phyloP scores from a whole-genome alignment of 2,329 filamentous ascomycete genomes.

The Torrubiellomyces zombiae region DNA sequence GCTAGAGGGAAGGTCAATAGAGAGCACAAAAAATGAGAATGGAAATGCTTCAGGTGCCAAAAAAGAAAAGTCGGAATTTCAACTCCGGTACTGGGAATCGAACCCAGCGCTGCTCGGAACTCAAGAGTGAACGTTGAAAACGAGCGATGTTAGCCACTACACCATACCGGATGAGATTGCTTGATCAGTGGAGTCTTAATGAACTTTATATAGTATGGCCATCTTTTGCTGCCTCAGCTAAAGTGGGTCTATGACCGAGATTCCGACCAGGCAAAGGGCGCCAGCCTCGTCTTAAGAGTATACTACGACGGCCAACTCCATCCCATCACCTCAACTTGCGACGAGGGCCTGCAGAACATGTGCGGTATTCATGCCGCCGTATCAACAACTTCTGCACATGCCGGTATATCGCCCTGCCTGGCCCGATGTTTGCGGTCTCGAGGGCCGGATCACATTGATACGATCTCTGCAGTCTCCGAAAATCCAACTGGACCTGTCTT shows the following conservation, averaged over 20 bases:
- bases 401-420: slow-evolving; percentile 18
- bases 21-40: background rate
- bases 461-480: slow-evolving; percentile 16
- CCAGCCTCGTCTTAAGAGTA: no score
- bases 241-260: slow-evolving; percentile 1
- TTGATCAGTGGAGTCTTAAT: slow-evolving; percentile 1
- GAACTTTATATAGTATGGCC: background rate
- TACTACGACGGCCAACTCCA: slow-evolving; percentile 6
- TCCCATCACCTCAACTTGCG: background rate
- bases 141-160: slow-evolving; percentile 21
- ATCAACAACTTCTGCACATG: no score
- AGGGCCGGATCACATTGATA: slow-evolving; percentile 42
- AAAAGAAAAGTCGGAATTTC: slow-evolving; percentile 1
- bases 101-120: slow-evolving; percentile 13
- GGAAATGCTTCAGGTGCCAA: background rate
- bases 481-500: slow-evolving; percentile 14
- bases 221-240: background rate
- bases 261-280: no score
- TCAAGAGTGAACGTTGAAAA: slow-evolving; percentile 7
- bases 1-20: background rate
- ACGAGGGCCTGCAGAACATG: slow-evolving; percentile 32
- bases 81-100: slow-evolving; percentile 13
- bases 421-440: slow-evolving; percentile 32
- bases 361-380: slow-evolving; percentile 44
- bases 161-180: slow-evolving; percentile 14